Evolutionary conservation across 2,329 filamentous ascomycete genomes (phyloP), one percentile per base, ranked within the genome.

Genomic region (Pseudopyricularia javanii): DNA sequence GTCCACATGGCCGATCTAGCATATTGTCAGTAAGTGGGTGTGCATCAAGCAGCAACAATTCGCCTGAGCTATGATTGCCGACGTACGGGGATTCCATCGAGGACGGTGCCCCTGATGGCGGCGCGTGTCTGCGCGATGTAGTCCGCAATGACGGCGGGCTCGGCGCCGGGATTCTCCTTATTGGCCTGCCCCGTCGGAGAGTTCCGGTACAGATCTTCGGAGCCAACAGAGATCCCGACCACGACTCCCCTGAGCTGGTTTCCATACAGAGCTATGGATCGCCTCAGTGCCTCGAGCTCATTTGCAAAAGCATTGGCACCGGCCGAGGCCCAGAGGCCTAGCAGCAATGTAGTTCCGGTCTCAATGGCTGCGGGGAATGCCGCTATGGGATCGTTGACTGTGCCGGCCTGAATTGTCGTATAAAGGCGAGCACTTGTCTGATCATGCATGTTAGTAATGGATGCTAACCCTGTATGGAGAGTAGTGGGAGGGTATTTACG

Each of bases 361-460:
- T 76, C 78, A 68, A 95, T 89, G 61, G 89, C 90, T 45, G 90
- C 90, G 43, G 85, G 85, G 57, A 95, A 88, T 58, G 85, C 87
- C 40, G 77, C 73, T 62, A 86, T 89, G 60, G 81, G 75, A 30
- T 75, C 74, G 68, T 76, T 83, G 57, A 76, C 68, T 6, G 84
- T 83, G 58, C 80, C 82, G 26, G 69, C 78, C 75, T 89, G 85
- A 47, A 86, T 74, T 78, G 82, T 87, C 58, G 85, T 88, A 69
- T 85, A 89, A 15, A 88, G 73, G 30, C 50, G 50, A 34, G 50
- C 50, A 45, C 40, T 45, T 45, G 40, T 45, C 40, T 45, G 28
- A 45, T 5, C 2, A 5, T 12, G 22, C 22, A 26, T 43, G 40
- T 45, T 11, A 45, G 40, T 2, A 45, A 26, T 5, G 15, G 33